Evolutionary conservation across 345 rosid species (phyloP).

Genomic region (Citrus hindsii): DNA sequence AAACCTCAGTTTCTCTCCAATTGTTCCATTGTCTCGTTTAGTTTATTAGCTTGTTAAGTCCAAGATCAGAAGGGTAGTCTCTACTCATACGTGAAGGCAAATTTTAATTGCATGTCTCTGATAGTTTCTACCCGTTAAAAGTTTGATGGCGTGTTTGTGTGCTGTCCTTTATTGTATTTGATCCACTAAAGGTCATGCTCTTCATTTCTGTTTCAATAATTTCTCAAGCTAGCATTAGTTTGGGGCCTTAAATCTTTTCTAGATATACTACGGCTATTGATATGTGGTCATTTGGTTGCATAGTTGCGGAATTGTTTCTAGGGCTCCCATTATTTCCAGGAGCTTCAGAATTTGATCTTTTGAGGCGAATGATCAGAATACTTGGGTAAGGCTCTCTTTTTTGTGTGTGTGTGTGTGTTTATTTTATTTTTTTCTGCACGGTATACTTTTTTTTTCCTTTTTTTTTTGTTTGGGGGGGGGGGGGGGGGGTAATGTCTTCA

Average conservation of each 20-base stretch:
- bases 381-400: constrained; percentile 66
- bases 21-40: not conserved
- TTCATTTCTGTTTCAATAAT: constrained; percentile 2
- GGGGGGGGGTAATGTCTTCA: not conserved
- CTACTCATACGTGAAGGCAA: not conserved
- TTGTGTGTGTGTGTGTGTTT: not conserved
- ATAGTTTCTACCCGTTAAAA: not conserved
- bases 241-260: constrained; percentile 43
- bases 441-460: not conserved
- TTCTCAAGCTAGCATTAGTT: constrained; percentile 1
- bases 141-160: not conserved
- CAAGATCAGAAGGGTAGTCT: not conserved
- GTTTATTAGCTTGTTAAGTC: not conserved
- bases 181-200: not conserved
- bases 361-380: constrained; percentile 84
- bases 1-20: not conserved
- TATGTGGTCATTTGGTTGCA: constrained; percentile 99
- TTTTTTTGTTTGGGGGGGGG: no score
- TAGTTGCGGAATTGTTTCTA: constrained; percentile 97
- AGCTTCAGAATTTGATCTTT: constrained; percentile 95
- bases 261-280: constrained; percentile 98
- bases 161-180: not conserved
- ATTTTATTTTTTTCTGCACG: not conserved
- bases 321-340: constrained; percentile 99
- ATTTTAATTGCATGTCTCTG: not conserved